These are phyloP conservation scores for Sicyos baderoa DNA, from an alignment of 306 rosid species.

Conservation along the genomic window DNA sequence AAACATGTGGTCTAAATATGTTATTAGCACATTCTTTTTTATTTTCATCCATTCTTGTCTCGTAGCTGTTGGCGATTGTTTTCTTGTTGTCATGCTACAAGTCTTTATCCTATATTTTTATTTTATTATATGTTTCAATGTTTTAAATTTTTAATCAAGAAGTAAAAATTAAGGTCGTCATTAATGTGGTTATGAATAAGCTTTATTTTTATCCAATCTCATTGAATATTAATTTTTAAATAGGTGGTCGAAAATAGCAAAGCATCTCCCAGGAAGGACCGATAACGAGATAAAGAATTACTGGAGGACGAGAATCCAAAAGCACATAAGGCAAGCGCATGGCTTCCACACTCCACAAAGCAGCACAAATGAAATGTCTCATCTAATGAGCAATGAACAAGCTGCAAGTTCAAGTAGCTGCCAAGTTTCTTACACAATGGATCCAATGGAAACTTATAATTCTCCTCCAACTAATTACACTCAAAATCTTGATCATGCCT, in stretches of 20 bases:
- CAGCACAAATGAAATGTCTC: background rate
- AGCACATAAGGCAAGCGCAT: constrained; percentile 51
- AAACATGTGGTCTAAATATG: background rate
- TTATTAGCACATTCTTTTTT: background rate
- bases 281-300: constrained; percentile 70
- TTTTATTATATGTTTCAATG: background rate
- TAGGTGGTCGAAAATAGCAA: constrained; percentile 78
- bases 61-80: background rate
- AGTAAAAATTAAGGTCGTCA: too few species aligned
- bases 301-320: constrained; percentile 77
- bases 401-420: constrained; percentile 27
- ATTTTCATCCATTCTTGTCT: constrained; percentile 10
- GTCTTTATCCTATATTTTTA: background rate
- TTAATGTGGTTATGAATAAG: too few species aligned
- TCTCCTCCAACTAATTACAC: constrained; percentile 28
- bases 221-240: background rate
- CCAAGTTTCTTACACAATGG: constrained; percentile 31
- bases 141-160: too few species aligned
- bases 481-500: constrained; percentile 31
- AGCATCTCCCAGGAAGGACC: constrained; percentile 67
- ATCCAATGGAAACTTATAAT: constrained; percentile 40
- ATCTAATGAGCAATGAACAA: constrained; percentile 27
- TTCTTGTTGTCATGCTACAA: background rate
- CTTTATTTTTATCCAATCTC: too few species aligned
- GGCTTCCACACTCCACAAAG: constrained; percentile 28